phyloP scores from a whole-genome alignment of 2,329 filamentous ascomycete genomes.

The Fusarium mundagurra region DNA sequence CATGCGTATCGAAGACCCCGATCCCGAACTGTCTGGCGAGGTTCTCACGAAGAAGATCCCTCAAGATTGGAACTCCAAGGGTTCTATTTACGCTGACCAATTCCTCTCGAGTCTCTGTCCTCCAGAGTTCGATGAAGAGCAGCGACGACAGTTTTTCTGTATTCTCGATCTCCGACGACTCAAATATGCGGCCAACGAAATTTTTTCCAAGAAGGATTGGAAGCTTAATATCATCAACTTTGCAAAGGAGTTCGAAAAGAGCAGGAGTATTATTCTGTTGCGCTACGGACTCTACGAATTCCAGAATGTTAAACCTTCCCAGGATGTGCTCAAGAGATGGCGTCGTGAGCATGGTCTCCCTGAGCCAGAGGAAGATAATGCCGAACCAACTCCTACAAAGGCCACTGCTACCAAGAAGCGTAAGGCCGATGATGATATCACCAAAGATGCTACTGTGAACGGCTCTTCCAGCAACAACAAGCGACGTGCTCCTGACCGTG shows the following conservation, averaged over 20 bases:
- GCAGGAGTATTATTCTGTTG: constrained; percentile 67
- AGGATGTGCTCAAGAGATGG: constrained; percentile 67
- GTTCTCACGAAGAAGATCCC: constrained; percentile 63
- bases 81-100: constrained; percentile 69
- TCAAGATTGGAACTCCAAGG: constrained; percentile 59
- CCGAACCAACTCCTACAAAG: constrained; percentile 47
- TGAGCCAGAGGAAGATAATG: constrained; percentile 57
- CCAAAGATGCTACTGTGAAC: constrained; percentile 50
- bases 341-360: constrained; percentile 65
- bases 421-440: constrained; percentile 64
- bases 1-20: constrained; percentile 68
- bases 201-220: constrained; percentile 70
- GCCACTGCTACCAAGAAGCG: constrained; percentile 59
- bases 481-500: constrained; percentile 57
- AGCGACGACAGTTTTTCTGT: constrained; percentile 70
- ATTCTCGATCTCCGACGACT: constrained; percentile 69
- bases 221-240: constrained; percentile 71
- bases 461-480: constrained; percentile 54
- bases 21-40: constrained; percentile 65
- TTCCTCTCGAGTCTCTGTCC: constrained; percentile 67
- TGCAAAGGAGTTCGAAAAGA: constrained; percentile 72
- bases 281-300: constrained; percentile 71
- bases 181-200: constrained; percentile 70
- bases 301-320: constrained; percentile 69
- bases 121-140: constrained; percentile 65